These are phyloP conservation scores for Tricholoma matsutake DNA, from an alignment of 768 basidiomycete genomes.

Conservation along the genomic window DNA sequence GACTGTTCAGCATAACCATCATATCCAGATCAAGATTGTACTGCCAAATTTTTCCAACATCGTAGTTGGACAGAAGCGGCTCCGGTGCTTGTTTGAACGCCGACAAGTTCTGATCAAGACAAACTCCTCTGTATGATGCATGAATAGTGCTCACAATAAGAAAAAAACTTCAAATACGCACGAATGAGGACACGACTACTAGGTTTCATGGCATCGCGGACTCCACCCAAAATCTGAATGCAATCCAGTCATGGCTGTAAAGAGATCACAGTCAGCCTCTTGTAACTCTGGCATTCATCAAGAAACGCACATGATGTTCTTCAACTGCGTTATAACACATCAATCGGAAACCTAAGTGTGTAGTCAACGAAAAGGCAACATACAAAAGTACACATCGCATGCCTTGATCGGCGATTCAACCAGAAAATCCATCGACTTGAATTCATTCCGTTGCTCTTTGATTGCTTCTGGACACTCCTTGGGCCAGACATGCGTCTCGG, in stretches of 20 bases:
- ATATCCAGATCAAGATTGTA: conserved; percentile 47
- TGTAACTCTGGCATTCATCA: background rate
- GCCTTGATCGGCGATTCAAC: conserved; percentile 30
- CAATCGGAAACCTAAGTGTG: background rate
- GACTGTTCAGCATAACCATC: conserved; percentile 39
- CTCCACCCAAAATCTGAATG: conserved; percentile 32
- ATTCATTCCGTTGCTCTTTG: conserved; percentile 31
- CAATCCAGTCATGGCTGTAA: conserved; percentile 41
- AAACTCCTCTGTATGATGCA: conserved; percentile 29
- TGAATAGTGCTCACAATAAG: background rate
- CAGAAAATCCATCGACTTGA: conserved; percentile 39
- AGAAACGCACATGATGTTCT: conserved; percentile 31
- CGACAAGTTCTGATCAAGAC: conserved; percentile 21
- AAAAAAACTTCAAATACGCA: conserved; percentile 16
- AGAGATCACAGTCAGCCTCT: background rate
- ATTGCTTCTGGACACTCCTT: conserved; percentile 32
- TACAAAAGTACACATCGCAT: conserved; percentile 42
- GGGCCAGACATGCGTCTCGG: conserved; percentile 30
- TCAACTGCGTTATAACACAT: conserved; percentile 23
- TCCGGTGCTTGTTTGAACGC: conserved; percentile 32
- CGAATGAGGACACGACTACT: conserved; percentile 35
- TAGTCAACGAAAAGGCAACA: conserved; percentile 10
- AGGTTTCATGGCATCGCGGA: conserved; percentile 34
- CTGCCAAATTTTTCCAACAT: conserved; percentile 35
- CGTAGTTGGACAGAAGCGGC: conserved; percentile 48